These are phyloP conservation scores for Ophiostoma sp. DNA, from an alignment of 2,329 filamentous ascomycete species.

Conservation along the genomic window DNA sequence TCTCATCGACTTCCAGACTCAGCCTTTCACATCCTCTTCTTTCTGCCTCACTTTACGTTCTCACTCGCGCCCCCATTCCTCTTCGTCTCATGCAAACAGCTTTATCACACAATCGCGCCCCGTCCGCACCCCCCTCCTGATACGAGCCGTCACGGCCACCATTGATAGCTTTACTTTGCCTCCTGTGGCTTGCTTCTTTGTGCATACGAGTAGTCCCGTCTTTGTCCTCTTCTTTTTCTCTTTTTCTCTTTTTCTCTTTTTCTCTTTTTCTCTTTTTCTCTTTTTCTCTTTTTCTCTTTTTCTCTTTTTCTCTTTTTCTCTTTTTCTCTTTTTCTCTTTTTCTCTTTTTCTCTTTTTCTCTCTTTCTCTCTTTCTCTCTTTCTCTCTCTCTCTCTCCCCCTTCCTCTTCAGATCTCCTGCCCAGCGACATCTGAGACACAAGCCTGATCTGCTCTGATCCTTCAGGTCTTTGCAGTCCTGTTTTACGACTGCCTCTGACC, in stretches of 20 bases:
- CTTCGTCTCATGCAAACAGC: not conserved
- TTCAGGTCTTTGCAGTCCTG: too few relatives aligned
- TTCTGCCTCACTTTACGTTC: not conserved
- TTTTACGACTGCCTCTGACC: too few relatives aligned
- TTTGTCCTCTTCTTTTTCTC: not conserved
- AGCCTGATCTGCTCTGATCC: too few relatives aligned
- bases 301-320: not conserved
- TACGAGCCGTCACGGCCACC: not conserved
- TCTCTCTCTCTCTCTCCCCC: not conserved
- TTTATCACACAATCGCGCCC: not conserved
- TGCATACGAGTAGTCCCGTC: too few relatives aligned
- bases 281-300: constrained; percentile 9
- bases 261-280: not conserved
- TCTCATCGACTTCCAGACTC: not conserved
- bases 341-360: not conserved
- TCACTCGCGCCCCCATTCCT: not conserved
- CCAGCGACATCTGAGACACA: not conserved
- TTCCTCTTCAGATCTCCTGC: not conserved
- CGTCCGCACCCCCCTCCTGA: not conserved
- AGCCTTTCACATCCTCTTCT: not conserved
- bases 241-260: not conserved
- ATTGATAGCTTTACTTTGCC: not conserved
- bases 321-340: not conserved
- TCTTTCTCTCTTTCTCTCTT: not conserved
- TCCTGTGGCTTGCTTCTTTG: not conserved